These are phyloP conservation scores for Trichosporon faecale DNA, from an alignment of 1,284 basidiomycete genomes.

Conservation along the genomic window DNA sequence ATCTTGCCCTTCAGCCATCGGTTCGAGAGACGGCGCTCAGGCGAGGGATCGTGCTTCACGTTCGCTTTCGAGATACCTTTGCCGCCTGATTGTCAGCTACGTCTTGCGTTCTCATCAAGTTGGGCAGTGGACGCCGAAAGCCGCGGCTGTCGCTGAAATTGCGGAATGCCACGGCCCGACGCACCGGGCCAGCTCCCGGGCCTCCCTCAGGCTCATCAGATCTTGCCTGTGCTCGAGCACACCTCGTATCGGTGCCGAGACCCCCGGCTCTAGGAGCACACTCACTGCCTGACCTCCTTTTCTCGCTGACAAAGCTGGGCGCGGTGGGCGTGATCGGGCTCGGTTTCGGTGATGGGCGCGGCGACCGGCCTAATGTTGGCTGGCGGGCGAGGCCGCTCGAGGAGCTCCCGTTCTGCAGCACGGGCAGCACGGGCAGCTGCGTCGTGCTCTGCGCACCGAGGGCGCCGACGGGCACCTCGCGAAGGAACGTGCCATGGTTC, in stretches of 20 bases:
- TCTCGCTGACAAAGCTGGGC: neutral
- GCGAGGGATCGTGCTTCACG: constrained; percentile 8
- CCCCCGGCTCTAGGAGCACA: no score
- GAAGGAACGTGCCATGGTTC: neutral
- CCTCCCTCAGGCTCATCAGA: no score
- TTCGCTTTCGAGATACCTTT: neutral
- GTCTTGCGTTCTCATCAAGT: no score
- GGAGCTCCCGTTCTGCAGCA: neutral
- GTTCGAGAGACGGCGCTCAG: constrained; percentile 15
- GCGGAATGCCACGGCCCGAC: neutral
- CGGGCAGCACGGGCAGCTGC: neutral
- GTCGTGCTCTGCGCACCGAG: neutral
- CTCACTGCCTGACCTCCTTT: neutral
- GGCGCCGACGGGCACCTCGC: constrained; percentile 10
- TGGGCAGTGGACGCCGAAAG: neutral
- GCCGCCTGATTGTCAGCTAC: neutral
- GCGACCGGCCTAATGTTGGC: neutral
- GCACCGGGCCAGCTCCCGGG: no score
- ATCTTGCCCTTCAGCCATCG: constrained; percentile 15
- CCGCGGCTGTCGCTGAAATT: neutral
- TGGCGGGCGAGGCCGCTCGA: neutral
- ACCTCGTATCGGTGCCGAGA: no score
- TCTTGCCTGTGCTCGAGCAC: no score
- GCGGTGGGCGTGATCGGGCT: neutral
- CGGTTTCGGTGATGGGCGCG: neutral